phyloP scores from a whole-genome alignment of 225 moss, liverwort and hornwort species.

The Bryoerythrophyllum caledonicum region DNA sequence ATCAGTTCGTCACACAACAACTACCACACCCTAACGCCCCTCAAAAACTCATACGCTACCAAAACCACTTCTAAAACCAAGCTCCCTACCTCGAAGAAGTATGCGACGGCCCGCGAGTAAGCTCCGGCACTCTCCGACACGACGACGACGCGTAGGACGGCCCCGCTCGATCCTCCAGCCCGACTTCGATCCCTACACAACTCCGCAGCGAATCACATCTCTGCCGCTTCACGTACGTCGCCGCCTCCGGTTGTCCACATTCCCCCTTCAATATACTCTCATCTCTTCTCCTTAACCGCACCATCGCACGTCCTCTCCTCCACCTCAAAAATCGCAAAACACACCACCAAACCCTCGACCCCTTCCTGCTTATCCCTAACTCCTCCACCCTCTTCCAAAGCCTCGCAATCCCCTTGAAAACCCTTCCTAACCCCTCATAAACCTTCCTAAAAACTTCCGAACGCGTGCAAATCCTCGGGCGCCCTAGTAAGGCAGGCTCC shows the following conservation, averaged over 20 bases:
- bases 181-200: conserved; percentile 23
- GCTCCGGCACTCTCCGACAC: conserved; percentile 32
- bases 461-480: too few relatives aligned
- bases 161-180: conserved; percentile 31
- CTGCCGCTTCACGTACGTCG: conserved; percentile 22
- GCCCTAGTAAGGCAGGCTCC: too few relatives aligned
- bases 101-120: conserved; percentile 33
- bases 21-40: not conserved
- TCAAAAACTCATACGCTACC: not conserved
- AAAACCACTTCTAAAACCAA: not conserved
- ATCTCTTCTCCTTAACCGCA: conserved; percentile 28
- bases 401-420: too few relatives aligned
- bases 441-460: too few relatives aligned
- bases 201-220: conserved; percentile 28
- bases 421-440: too few relatives aligned
- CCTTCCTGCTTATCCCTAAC: not conserved
- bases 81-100: conserved; percentile 18
- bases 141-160: conserved; percentile 27
- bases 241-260: conserved; percentile 17
- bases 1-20: not conserved
- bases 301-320: conserved; percentile 5
- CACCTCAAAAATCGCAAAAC: not conserved
- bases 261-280: conserved; percentile 24
- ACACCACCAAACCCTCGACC: too few relatives aligned
- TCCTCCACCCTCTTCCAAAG: too few relatives aligned